Evolutionary conservation across 345 rosid species (phyloP).

Genomic region (Pistacia atlantica): DNA sequence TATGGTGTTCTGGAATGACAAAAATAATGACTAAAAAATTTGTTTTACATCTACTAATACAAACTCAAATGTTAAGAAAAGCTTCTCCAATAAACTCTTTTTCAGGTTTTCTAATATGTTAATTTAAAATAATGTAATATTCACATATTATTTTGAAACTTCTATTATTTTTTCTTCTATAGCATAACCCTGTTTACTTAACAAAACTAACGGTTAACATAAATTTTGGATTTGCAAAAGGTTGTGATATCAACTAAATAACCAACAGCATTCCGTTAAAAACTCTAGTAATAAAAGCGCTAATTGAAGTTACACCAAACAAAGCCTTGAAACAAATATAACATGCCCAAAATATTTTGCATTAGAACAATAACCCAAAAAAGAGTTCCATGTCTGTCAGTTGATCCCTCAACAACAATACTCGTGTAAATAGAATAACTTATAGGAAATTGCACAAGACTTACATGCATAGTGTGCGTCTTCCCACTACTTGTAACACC

Average conservation of each 20-base stretch:
- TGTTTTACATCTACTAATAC: background rate
- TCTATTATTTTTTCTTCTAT: background rate
- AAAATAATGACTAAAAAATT: background rate
- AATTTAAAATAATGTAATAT: too few species aligned
- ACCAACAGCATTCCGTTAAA: background rate
- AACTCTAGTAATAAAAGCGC: background rate
- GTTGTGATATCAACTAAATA: too few species aligned
- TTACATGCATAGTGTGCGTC: slow-evolving; percentile 99
- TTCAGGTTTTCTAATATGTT: background rate
- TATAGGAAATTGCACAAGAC: slow-evolving; percentile 21
- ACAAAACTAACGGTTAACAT: too few species aligned
- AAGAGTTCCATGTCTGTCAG: background rate
- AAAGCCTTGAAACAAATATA: background rate
- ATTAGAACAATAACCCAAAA: background rate
- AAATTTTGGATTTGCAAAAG: too few species aligned
- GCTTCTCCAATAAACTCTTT: background rate
- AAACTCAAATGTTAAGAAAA: background rate
- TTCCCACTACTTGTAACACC: slow-evolving; percentile 99
- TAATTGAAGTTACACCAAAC: background rate
- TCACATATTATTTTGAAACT: too few species aligned
- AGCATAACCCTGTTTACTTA: too few species aligned
- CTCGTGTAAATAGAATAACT: background rate
- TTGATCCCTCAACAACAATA: background rate
- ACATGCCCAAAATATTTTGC: background rate
- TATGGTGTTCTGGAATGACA: background rate